Conservation (phyloP, 192 early-diverging fungal genomes). For the Linnemannia elongata region DNA sequence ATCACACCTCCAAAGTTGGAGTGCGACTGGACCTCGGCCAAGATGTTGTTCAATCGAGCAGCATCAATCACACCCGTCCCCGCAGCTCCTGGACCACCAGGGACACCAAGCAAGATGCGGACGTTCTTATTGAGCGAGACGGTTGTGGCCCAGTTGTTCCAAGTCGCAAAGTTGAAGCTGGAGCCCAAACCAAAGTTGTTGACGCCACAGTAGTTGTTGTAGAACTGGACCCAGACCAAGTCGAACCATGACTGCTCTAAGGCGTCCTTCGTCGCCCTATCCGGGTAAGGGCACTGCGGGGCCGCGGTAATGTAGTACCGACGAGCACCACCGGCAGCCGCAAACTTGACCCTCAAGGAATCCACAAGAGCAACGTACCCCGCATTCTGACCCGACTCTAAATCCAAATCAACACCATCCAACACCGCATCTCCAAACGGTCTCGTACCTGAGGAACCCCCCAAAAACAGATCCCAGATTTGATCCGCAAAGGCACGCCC, state of each 20-base stretch:
- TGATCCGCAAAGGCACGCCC: slow-evolving; percentile 63
- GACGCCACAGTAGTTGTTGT: slow-evolving; percentile 76
- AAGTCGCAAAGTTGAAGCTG: slow-evolving; percentile 69
- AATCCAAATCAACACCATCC: slow-evolving; percentile 74
- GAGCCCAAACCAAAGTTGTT: slow-evolving; percentile 49
- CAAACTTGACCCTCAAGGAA: slow-evolving; percentile 47
- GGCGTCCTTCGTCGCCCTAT: slow-evolving; percentile 67
- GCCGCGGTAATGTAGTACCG: slow-evolving; percentile 68
- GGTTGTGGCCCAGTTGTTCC: slow-evolving; percentile 73
- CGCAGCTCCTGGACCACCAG: slow-evolving; percentile 68
- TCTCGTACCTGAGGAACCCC: slow-evolving; percentile 66
- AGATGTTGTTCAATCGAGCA: slow-evolving; percentile 35
- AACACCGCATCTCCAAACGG: slow-evolving; percentile 72
- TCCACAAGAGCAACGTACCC: slow-evolving; percentile 67
- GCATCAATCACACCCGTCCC: slow-evolving; percentile 57
- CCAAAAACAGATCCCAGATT: slow-evolving; percentile 73
- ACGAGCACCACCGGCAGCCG: background rate
- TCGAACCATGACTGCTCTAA: slow-evolving; percentile 74
- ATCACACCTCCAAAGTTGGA: slow-evolving; percentile 77
- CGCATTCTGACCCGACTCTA: slow-evolving; percentile 64
- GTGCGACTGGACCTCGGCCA: slow-evolving; percentile 43
- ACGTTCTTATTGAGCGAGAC: slow-evolving; percentile 70
- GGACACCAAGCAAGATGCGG: slow-evolving; percentile 68
- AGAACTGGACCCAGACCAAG: slow-evolving; percentile 76
- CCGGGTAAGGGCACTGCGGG: slow-evolving; percentile 75